Conservation (phyloP, 352 stramenopile species). For the Peronospora farinosa region DNA sequence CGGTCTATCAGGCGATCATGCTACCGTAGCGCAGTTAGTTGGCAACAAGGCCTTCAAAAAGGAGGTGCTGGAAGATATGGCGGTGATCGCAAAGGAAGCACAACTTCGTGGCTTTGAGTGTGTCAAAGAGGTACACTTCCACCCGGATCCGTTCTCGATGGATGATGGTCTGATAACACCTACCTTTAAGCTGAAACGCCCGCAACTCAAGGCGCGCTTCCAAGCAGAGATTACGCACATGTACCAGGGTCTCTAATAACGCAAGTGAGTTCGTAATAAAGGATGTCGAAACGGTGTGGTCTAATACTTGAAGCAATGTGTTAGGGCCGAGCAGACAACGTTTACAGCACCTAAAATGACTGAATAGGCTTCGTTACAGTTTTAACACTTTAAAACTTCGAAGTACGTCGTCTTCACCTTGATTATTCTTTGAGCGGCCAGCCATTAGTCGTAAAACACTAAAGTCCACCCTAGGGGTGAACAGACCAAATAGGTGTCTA, state of each 20-base stretch:
- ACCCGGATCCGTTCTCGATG: conserved; percentile 76
- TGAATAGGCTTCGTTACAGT: too few relatives aligned
- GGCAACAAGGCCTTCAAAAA: conserved; percentile 37
- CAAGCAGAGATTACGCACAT: conserved; percentile 37
- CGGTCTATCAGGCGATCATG: conserved; percentile 29
- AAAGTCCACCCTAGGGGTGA: too few relatives aligned
- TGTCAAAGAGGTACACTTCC: conserved; percentile 82
- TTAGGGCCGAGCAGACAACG: too few relatives aligned
- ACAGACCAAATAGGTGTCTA: too few relatives aligned
- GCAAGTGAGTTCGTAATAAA: too few relatives aligned
- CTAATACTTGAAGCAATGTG: too few relatives aligned
- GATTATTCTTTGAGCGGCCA: too few relatives aligned
- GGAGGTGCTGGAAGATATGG: conserved; percentile 66
- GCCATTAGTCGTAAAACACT: too few relatives aligned
- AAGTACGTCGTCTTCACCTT: too few relatives aligned
- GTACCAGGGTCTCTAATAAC: conserved; percentile 26
- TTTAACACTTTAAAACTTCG: too few relatives aligned
- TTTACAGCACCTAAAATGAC: too few relatives aligned
- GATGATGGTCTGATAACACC: conserved; percentile 89
- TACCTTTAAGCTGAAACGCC: conserved; percentile 93
- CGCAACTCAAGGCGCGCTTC: conserved; percentile 45
- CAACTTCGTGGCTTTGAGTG: conserved; percentile 89
- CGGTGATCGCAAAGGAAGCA: conserved; percentile 36
- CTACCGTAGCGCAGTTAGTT: conserved; percentile 27
- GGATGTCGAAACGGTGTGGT: too few relatives aligned